Percentiles rank a stretch among this genome's conserved stretches.
Evolutionary conservation across 2,329 filamentous ascomycete species (phyloP).

Genomic region (Alternaria consortialis): DNA sequence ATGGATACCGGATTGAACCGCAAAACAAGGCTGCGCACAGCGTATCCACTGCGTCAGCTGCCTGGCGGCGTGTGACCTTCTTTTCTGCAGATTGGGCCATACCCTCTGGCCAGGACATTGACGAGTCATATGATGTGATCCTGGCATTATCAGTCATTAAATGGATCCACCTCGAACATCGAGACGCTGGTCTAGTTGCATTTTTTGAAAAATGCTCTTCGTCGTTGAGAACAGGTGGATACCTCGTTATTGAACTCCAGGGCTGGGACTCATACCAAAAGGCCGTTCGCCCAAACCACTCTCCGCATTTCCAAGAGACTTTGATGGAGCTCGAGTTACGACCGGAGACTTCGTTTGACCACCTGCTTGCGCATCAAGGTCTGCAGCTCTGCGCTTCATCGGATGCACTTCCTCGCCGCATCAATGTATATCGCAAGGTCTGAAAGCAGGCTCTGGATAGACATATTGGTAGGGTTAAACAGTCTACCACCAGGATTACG

Average conservation of each 20-base stretch:
- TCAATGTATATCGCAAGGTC: constrained; percentile 47
- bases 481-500: constrained; percentile 10
- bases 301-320: constrained; percentile 44
- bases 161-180: constrained; percentile 51
- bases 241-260: constrained; percentile 48
- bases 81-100: constrained; percentile 46
- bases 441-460: constrained; percentile 15
- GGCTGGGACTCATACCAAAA: constrained; percentile 50
- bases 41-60: constrained; percentile 24
- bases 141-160: constrained; percentile 52
- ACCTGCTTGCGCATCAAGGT: constrained; percentile 38
- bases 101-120: constrained; percentile 33
- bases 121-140: constrained; percentile 47
- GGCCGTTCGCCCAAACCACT: constrained; percentile 43
- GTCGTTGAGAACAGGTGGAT: constrained; percentile 40
- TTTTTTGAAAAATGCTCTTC: constrained; percentile 48
- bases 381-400: constrained; percentile 41
- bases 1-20: constrained; percentile 45
- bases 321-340: constrained; percentile 38
- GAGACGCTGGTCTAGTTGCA: constrained; percentile 41
- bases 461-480: constrained; percentile 13
- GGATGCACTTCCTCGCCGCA: constrained; percentile 42
- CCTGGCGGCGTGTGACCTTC: constrained; percentile 43
- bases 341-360: constrained; percentile 47
- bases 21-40: constrained; percentile 21